These are phyloP conservation scores for Xylaria castorea DNA, from an alignment of 495 filamentous ascomycete species.

Conservation along the genomic window DNA sequence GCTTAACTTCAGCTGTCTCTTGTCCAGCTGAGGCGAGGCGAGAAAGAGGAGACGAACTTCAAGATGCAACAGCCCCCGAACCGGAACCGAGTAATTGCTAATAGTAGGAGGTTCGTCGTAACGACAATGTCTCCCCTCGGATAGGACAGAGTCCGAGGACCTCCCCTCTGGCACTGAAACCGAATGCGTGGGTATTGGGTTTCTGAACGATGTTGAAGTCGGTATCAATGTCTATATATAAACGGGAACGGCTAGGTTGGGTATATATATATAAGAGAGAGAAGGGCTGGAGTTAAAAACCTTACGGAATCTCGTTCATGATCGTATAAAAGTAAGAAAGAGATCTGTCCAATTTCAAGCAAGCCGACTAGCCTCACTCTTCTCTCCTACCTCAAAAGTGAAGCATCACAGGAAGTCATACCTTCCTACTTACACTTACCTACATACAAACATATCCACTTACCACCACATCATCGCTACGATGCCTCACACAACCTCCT, in stretches of 20 bases:
- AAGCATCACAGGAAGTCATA: not conserved
- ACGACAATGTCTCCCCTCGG: not conserved
- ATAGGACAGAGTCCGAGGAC: not conserved
- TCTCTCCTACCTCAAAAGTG: not conserved
- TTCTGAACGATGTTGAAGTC: not conserved
- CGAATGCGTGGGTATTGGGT: not conserved
- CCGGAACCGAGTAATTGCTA: not conserved
- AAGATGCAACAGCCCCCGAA: constrained; percentile 14
- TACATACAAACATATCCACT: not conserved
- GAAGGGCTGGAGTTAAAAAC: not conserved
- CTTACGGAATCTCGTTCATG: not conserved
- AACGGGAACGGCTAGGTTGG: not conserved
- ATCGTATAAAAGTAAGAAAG: not conserved
- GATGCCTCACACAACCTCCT: constrained; percentile 7
- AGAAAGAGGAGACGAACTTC: not conserved
- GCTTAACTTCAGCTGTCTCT: not conserved
- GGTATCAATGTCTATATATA: constrained; percentile 1
- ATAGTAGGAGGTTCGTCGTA: constrained; percentile 4
- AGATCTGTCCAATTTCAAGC: not conserved
- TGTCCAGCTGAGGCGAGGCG: not conserved
- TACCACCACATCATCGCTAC: not conserved
- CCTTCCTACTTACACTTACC: not conserved
- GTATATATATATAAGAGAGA: constrained; percentile 13
- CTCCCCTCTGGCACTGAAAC: not conserved
- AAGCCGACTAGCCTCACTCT: not conserved